Base-by-base conservation (phyloP, 371 early-diverging fungal genomes). In the Mortierella sp. region DNA sequence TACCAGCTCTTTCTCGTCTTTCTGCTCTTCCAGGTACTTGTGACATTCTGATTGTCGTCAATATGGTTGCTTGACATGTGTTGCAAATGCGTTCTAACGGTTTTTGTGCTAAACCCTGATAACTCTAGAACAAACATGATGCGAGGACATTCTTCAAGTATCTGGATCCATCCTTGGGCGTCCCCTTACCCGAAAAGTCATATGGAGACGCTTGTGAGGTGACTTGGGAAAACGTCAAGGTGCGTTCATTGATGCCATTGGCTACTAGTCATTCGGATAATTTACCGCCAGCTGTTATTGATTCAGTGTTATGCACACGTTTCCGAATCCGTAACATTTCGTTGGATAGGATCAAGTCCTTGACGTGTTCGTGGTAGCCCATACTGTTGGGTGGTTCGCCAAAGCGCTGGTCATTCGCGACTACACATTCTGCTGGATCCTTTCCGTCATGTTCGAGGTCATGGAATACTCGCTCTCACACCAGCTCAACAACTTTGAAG, bases 401-500 rank as follows among this genome's bases (percentile, higher is more conserved):
- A 97, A 98, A 71, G 91, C 96, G 0, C 74, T 98, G 27, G 93
- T 98, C 44, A 79, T 97, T 40, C 88, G 98, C 29, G 97, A 98
- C 81, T 91, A 92, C 76, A 95, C 92, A 78, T 89, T 97, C 63
- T 96, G 96, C 80, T 98, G 98, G 98, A 94, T 97, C 54, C 73
- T 97, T 54, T 95, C 95, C 0, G 78, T 98, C 49, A 85, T 95
- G 67, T 98, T 98, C 79, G 98, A 98, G 80, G 80, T 98, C 37
- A 86, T 94, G 83, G 98, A 98, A 78, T 98, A 98, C 80, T 92
- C 96, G 51, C 83, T 98, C 49, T 86, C 92, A 67, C 97, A 97
- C 80, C 98, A 98, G 78, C 85, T 98, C 72, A 93, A 95, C 58
- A 98, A 98, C 80, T 98, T 98, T 85, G 94, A 94, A 39, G 98